Conservation (phyloP, 1,284 basidiomycete genomes). For the Melampsora americana region DNA sequence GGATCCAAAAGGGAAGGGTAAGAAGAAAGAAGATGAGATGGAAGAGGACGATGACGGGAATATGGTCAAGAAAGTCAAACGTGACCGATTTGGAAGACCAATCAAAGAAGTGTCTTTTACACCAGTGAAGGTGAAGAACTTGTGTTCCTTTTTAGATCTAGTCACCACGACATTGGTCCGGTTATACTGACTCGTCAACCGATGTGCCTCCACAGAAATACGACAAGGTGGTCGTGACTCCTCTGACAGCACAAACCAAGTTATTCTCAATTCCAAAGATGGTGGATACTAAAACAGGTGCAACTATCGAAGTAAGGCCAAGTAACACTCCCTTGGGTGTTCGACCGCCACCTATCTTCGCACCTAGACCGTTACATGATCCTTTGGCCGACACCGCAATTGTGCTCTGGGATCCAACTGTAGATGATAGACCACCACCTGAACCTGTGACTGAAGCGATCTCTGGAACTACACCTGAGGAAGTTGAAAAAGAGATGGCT, state of each 20-base stretch:
- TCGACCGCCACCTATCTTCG: constrained; percentile 73
- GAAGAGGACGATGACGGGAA: constrained; percentile 42
- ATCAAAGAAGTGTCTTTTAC: constrained; percentile 35
- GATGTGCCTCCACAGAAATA: constrained; percentile 17
- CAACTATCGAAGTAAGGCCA: constrained; percentile 64
- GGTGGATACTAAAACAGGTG: constrained; percentile 69
- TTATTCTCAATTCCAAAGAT: constrained; percentile 82
- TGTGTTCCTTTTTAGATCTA: background rate
- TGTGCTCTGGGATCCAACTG: constrained; percentile 93
- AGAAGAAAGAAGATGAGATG: constrained; percentile 41
- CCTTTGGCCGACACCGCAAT: constrained; percentile 98
- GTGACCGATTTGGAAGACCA: constrained; percentile 39
- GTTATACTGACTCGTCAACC: too few species aligned
- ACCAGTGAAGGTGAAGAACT: constrained; percentile 14
- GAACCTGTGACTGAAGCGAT: constrained; percentile 30
- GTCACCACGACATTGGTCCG: too few species aligned
- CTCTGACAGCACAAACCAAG: constrained; percentile 47
- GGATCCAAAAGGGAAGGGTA: constrained; percentile 11
- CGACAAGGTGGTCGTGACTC: constrained; percentile 25
- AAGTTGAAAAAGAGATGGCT: constrained; percentile 24
- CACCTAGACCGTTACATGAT: constrained; percentile 87
- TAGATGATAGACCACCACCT: constrained; percentile 72
- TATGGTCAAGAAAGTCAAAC: constrained; percentile 39
- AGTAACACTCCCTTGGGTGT: constrained; percentile 80
- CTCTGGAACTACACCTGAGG: constrained; percentile 60